phyloP scores from a whole-genome alignment of 2,329 filamentous ascomycete genomes.

The Fusarium brachygibbosum region DNA sequence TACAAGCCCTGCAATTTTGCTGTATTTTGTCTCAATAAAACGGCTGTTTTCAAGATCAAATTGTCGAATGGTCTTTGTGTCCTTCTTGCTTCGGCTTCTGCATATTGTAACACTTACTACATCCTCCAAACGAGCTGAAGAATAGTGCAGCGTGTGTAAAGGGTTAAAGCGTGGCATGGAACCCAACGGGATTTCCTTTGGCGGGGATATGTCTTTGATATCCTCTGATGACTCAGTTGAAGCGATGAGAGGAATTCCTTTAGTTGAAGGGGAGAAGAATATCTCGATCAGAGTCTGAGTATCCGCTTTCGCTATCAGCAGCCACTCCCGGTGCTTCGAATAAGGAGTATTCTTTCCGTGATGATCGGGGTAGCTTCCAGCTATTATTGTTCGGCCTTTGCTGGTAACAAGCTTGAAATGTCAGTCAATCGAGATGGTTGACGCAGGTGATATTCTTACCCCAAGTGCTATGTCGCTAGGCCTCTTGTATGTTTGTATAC shows the following conservation, averaged over 20 bases:
- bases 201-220: accelerated
- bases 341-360: not conserved
- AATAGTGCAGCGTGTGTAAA: not conserved
- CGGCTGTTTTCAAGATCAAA: slow-evolving; percentile 1
- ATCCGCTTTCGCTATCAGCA: not conserved
- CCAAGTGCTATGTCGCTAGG: slow-evolving; percentile 16
- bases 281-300: not conserved
- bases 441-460: not conserved
- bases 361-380: slow-evolving; percentile 7
- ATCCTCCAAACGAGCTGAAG: not conserved
- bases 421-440: not conserved
- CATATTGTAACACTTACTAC: not conserved
- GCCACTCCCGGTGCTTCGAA: not conserved
- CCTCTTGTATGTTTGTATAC: slow-evolving; percentile 10
- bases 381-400: not conserved
- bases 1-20: slow-evolving; percentile 6
- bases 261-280: slow-evolving; percentile 1
- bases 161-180: slow-evolving; percentile 5
- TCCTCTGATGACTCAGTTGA: not conserved
- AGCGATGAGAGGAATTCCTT: slow-evolving; percentile 8
- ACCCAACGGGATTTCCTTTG: not conserved
- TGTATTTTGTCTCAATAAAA: not conserved
- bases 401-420: slow-evolving; percentile 1
- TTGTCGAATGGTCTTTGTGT: not conserved
- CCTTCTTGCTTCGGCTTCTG: not conserved